Percentiles rank a stretch among this genome's conserved stretches.
phyloP scores from a whole-genome alignment of 2,329 filamentous ascomycete genomes.

The Fusarium euwallaceae region DNA sequence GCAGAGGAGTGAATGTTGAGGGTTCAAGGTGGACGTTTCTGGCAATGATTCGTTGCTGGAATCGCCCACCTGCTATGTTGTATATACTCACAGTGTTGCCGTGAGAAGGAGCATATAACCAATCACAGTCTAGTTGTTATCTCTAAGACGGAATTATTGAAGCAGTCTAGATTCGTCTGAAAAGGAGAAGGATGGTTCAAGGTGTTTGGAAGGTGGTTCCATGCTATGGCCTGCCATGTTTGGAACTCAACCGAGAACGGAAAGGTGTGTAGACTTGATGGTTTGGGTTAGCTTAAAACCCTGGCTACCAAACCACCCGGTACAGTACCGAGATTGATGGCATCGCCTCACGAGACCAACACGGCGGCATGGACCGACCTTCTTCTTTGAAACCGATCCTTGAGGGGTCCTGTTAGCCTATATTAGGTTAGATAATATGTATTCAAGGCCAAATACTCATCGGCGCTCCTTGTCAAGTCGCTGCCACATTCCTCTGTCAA shows the following conservation, averaged over 20 bases:
- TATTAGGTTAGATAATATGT: not conserved
- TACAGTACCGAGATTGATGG: not conserved
- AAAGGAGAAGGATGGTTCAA: not conserved
- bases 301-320: not conserved
- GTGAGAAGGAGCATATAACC: no score
- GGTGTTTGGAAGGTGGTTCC: not conserved
- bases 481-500: no score
- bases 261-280: not conserved
- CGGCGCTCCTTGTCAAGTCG: no score
- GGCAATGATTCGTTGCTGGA: not conserved
- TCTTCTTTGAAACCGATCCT: not conserved
- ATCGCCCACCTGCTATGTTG: not conserved
- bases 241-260: not conserved
- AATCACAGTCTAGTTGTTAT: not conserved
- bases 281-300: not conserved
- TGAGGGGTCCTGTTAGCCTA: not conserved
- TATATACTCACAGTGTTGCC: not conserved
- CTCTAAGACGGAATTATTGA: not conserved
- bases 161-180: no score
- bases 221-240: not conserved
- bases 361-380: not conserved
- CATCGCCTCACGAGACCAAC: not conserved
- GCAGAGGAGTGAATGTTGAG: not conserved
- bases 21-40: not conserved
- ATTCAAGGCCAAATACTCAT: not conserved